Base-by-base conservation (phyloP, 2,329 filamentous ascomycete species). In the Periconia sp. region DNA sequence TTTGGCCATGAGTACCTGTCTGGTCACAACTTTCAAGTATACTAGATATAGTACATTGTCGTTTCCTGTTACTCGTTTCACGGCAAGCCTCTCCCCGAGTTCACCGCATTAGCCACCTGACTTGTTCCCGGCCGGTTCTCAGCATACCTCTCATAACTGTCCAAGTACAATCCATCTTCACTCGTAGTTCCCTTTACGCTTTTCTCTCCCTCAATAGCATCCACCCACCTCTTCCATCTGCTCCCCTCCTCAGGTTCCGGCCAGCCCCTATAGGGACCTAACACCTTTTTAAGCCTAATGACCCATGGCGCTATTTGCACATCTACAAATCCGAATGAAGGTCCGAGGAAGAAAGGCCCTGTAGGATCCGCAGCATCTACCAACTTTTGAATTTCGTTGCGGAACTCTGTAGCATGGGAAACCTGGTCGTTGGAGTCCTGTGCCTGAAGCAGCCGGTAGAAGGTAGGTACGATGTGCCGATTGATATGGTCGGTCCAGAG, bases 401-500 rank as follows among this genome's bases (percentile, higher is more conserved):
- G 83, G 19, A 95, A 77, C 46, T 82, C 81, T 34, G 80, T 77
- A 0, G 81, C 81, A 52, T 80, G 73, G 31, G 80, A 73, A 9
- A 79, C 66, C 57, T 88, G 86, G 48, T 83, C 80, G 11, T 76
- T 57, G 13, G 71, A 57, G 11, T 88, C 81, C 52, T 85, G 80
- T 2, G 84, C 81, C 67, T 86, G 84, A 0, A 94, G 77, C 13
- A 91, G 78, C 23, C 80, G 79, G 69, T 90, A 92, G 74, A 95
- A 95, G 9, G 77, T 73, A 0, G 89, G 88, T 2, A 95, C 81
- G 40, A 95, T 83, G 52, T 85, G 79, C 22, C 85, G 80, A 63
- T 94, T 91, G 63, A 89, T 84, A 73, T 94, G 88, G 54, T 92
- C 87, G 18, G 84, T 79, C 90, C 90, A 95, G 8, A 94, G 71